phyloP scores from a whole-genome alignment of 2,329 filamentous ascomycete species.

The Drechmeria coniospora region DNA sequence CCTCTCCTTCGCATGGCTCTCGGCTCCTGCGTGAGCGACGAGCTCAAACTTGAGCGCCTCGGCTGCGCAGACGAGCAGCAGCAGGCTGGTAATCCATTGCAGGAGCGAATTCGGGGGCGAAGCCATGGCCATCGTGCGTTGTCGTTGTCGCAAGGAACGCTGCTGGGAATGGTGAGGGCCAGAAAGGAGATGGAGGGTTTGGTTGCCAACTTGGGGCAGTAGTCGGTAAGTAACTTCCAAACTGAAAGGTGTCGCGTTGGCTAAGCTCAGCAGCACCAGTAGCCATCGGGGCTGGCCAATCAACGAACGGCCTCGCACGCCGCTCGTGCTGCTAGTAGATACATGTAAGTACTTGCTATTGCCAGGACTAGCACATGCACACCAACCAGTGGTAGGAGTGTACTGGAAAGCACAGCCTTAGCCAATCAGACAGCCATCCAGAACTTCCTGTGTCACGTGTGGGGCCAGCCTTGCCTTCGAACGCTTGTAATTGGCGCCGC shows the following conservation, averaged over 20 bases:
- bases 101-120: conserved; percentile 31
- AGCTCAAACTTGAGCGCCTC: conserved; percentile 89
- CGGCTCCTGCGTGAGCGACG: conserved; percentile 40
- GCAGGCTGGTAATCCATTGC: conserved; percentile 41
- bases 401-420: too few relatives aligned
- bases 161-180: conserved; percentile 4
- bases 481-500: too few relatives aligned
- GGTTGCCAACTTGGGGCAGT: background rate
- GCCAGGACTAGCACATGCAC: too few relatives aligned
- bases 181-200: background rate
- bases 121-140: conserved; percentile 25
- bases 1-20: conserved; percentile 53
- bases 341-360: too few relatives aligned
- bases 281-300: conserved; percentile 1
- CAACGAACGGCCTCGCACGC: background rate
- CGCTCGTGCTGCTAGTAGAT: too few relatives aligned
- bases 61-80: conserved; percentile 37
- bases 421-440: background rate
- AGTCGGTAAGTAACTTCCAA: too few relatives aligned
- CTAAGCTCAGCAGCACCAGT: background rate
- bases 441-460: conserved; percentile 10
- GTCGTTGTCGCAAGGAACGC: background rate
- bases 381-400: too few relatives aligned
- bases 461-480: conserved; percentile 6
- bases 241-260: conserved; percentile 8